Base-by-base conservation (phyloP, 768 basidiomycete genomes). In the Xerocomus potaroensis region DNA sequence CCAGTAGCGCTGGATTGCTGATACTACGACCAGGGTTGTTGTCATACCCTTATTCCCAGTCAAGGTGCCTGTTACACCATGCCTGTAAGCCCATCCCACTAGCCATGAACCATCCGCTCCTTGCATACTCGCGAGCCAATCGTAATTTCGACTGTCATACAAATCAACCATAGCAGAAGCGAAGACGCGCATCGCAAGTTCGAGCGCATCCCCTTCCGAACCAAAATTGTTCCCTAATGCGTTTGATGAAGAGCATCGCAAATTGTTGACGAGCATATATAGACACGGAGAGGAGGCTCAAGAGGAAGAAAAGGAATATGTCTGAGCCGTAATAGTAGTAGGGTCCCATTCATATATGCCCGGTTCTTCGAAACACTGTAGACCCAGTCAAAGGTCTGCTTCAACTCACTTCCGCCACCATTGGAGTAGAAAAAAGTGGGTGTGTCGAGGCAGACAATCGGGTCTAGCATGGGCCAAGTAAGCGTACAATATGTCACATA, bases 361-460 rank as follows among this genome's bases (percentile, higher is more conserved):
- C 52, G 36, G 31, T 61, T 58, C 49, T 58, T 59, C 12, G 61
- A 23, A 3, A 59, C 55, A 5, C 46, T 32, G 19, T 54, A 48
- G 1, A 58, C 41, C 57, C 57, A 58, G 31, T 58, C 24, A 16
- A 60, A 60, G 1, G 58, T 58, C 40, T 61, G 55, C 21, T 21
- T 32, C 5, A 59, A 43, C 30, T 61, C 51, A 10, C 30, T 5
- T 0, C 58, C 58, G 0, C 51, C 59, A 16, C 47, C 58, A 4
- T 61, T 61, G 34, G 43, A 33, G 30, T 61, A 38, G 35, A 59
- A 61, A 41, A 59, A 41, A 0, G 51, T 45, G 55, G 61, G 58
- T 1, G 49, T 49, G 7, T 61, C 58, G 29, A 42, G 43, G 0
- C 51, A 59, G n/a, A 61, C 55, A 3, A 49, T 42, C 4, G 55